Base-by-base conservation (phyloP, 164 flowering plant genomes). In the Umbilicus rupestris region DNA sequence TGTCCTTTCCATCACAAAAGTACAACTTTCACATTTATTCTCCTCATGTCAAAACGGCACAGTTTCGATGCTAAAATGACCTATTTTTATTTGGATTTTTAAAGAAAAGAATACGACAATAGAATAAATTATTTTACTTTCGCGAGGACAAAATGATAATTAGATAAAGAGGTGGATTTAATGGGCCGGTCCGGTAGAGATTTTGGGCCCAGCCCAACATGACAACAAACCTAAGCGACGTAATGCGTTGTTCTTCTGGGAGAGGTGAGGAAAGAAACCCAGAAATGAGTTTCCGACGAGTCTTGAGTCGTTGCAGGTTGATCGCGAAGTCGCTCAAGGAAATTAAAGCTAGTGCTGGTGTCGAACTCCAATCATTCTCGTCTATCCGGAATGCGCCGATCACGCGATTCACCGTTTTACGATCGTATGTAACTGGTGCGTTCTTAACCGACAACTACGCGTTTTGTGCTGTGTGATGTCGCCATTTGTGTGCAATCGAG, bases 281-380 rank as follows among this genome's bases (percentile, higher is more conserved):
- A n/a, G 33, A 28, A 1, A 55, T 55, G 60, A 55, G 60, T 55
- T 16, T 55, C 58, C 60, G 60, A 14, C 33, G 60, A 28, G 60
- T 28, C 28, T 16, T 45, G n/a, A 45, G n/a, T 17, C 49, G 49
- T 45, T 55, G 33, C 60, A 30, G 17, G 19, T 12, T 28, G 19
- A 28, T 55, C 60, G 60, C 60, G 26, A 49, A 49, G 26, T 20
- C 55, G 26, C 5, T 49, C 33, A 55, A 28, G 33, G 17, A 55
- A 55, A 55, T 14, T 19, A 22, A 52, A 52, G 3, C 16, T 22
- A 16, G 30, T 24, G 29, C 28, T 24, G 20, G 28, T 9, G 2
- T 55, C 33, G 6, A 55, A 10, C 3, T 26, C 33, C 28, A 55
- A 33, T 1, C 33, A 26, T 28, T 55, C 29, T 6, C 60, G 7